Base-by-base conservation (phyloP, 495 filamentous ascomycete genomes). In the Jackrogersella multiformis region DNA sequence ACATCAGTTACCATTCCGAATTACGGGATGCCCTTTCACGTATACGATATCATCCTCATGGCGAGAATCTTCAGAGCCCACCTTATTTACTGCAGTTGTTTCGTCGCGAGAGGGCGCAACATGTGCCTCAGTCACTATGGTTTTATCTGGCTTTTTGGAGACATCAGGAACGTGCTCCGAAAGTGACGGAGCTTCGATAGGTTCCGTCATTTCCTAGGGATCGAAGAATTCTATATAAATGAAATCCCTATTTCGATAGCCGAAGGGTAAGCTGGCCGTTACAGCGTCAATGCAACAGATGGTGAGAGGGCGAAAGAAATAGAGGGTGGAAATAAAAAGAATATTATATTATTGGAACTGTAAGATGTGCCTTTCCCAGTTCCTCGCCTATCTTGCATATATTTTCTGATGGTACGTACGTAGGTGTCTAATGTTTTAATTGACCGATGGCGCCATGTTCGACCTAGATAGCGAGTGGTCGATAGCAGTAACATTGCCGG, bases 21-120 rank as follows among this genome's bases (percentile, higher is more conserved):
- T 65, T 1, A 65, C 54, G 1, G 62, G 62, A 51, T 65, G 62
- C 5, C 62, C 55, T 20, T 59, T 65, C 0, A 65, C 62, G 39
- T 65, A 54, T 9, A 44, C 28, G 7, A 30, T 23, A 35, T 36
- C 62, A 16, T 58, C 30, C 3, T 53, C 55, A 16, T 15, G 54
- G 7, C 32, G 62, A 38, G 62, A 26, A 32, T 58, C 46, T 21
- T 59, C 26, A 20, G 36, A n/a, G 24, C 21, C 32, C n/a, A 36
- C 35, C 7, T 28, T 53, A 3, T 20, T 20, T 21, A n/a, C 13
- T 35, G 46, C 16, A 15, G 8, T 28, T 13, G 28, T n/a, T 6
- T 53, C 46, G 5, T 59, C 38, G 12, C 38, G 41, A 7, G 15
- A 1, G 4, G 26, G 12, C 5, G 32, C 46, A 26, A 59, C 55